Percentiles rank a stretch among this genome's conserved stretches.
These are phyloP conservation scores for Scolecobasidium constrictum DNA, from an alignment of 2,329 filamentous ascomycete genomes.

Conservation along the genomic window DNA sequence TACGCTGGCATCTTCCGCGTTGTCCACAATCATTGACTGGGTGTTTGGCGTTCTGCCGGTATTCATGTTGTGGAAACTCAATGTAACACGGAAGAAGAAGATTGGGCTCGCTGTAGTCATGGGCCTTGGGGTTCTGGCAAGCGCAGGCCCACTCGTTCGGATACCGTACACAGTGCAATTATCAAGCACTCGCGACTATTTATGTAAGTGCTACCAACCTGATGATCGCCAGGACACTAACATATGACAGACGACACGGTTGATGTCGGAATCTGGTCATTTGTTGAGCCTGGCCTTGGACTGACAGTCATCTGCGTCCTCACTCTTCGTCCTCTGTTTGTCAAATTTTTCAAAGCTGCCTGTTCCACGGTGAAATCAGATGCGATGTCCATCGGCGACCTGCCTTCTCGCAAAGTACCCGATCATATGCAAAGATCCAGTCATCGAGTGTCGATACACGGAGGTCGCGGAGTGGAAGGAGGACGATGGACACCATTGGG, in stretches of 20 bases:
- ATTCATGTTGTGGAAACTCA: constrained; percentile 19
- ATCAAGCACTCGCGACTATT: constrained; percentile 23
- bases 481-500: not conserved
- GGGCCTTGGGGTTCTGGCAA: constrained; percentile 18
- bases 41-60: constrained; percentile 18
- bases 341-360: constrained; percentile 1
- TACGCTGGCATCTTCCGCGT: constrained; percentile 12
- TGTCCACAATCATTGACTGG: constrained; percentile 13
- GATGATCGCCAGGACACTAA: no score
- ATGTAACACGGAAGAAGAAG: constrained; percentile 19
- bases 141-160: constrained; percentile 31
- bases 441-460: not conserved
- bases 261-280: constrained; percentile 20
- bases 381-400: not conserved
- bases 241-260: constrained; percentile 11
- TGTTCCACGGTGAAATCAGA: not conserved
- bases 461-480: not conserved
- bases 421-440: not conserved
- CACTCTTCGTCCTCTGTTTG: constrained; percentile 21
- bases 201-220: constrained; percentile 17
- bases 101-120: constrained; percentile 20
- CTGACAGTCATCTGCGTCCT: constrained; percentile 22
- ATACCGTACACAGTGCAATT: constrained; percentile 32
- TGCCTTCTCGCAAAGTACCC: not conserved
- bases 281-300: constrained; percentile 23